phyloP scores from a whole-genome alignment of 768 basidiomycete genomes.

The Tephrocybe rancida region DNA sequence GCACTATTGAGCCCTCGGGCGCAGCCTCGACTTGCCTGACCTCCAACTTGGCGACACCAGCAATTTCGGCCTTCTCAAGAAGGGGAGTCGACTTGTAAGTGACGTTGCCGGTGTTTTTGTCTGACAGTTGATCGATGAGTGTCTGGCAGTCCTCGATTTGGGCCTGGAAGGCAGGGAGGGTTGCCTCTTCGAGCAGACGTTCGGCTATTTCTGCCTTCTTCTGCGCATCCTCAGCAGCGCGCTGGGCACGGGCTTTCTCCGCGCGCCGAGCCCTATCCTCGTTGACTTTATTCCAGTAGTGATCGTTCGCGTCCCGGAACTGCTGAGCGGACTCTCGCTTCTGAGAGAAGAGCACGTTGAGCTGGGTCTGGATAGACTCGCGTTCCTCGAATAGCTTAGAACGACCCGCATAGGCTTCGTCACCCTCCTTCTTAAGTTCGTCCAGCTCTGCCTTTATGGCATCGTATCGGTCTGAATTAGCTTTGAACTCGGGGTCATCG shows the following conservation, averaged over 20 bases:
- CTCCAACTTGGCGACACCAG: constrained; percentile 80
- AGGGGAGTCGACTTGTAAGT: constrained; percentile 44
- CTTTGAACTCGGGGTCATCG: constrained; percentile 89
- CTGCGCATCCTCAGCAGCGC: constrained; percentile 73
- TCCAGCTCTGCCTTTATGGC: constrained; percentile 84
- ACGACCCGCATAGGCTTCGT: constrained; percentile 81
- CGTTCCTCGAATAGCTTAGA: constrained; percentile 88
- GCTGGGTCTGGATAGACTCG: constrained; percentile 64
- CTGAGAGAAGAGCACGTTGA: constrained; percentile 71
- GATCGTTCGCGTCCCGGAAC: constrained; percentile 84
- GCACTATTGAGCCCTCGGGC: constrained; percentile 67
- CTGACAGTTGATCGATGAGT: constrained; percentile 82
- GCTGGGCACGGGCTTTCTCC: constrained; percentile 75
- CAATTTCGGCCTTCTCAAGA: constrained; percentile 45
- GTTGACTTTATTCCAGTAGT: constrained; percentile 79
- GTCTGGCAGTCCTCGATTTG: constrained; percentile 98
- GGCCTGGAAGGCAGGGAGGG: constrained; percentile 84
- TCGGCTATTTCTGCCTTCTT: constrained; percentile 81
- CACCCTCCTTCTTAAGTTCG: constrained; percentile 80
- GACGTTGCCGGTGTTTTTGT: constrained; percentile 53
- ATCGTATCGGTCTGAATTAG: constrained; percentile 79
- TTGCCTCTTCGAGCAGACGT: constrained; percentile 88
- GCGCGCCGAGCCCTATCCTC: constrained; percentile 87
- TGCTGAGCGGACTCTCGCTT: constrained; percentile 74
- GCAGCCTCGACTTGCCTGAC: constrained; percentile 78